Percentiles rank a stretch among this genome's conserved stretches.
These are phyloP conservation scores for Claviceps sp. DNA, from an alignment of 2,329 filamentous ascomycete species.

Conservation along the genomic window DNA sequence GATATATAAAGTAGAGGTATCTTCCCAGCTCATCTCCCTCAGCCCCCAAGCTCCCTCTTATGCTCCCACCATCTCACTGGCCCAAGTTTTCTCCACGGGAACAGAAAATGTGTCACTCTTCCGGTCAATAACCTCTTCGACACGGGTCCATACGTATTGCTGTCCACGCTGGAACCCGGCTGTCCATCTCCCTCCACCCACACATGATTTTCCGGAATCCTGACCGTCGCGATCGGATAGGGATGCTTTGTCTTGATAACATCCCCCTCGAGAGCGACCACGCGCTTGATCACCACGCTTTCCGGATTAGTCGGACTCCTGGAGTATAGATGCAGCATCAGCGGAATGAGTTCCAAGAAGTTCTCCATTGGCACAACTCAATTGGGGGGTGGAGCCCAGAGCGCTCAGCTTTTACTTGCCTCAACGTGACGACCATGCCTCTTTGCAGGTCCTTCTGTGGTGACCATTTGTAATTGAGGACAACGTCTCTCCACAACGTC, in stretches of 20 bases:
- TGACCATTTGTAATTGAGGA: conserved; percentile 45
- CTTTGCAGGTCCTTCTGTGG: conserved; percentile 45
- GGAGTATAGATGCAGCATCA: neutral
- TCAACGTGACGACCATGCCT: conserved; percentile 64
- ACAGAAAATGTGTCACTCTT: conserved; percentile 57
- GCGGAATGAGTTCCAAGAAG: neutral
- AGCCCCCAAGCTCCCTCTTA: conserved; percentile 14
- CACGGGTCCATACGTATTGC: conserved; percentile 81
- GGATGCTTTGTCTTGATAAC: conserved; percentile 51
- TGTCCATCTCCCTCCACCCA: conserved; percentile 91
- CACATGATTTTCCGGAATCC: conserved; percentile 70
- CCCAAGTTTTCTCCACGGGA: conserved; percentile 49
- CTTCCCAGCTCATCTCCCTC: neutral
- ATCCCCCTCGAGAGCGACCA: conserved; percentile 73
- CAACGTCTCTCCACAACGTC: conserved; percentile 39
- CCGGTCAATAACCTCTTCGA: conserved; percentile 64
- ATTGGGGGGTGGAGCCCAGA: too few relatives aligned
- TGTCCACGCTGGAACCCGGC: conserved; percentile 59
- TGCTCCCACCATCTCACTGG: conserved; percentile 45
- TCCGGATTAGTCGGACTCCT: conserved; percentile 63
- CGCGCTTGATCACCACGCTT: conserved; percentile 61
- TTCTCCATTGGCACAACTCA: too few relatives aligned
- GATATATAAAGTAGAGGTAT: too few relatives aligned
- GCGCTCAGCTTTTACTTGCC: conserved; percentile 24
- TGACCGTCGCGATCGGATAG: conserved; percentile 41